These are phyloP conservation scores for Calonectria ilicicola DNA, from an alignment of 2,329 filamentous ascomycete genomes.

Conservation along the genomic window DNA sequence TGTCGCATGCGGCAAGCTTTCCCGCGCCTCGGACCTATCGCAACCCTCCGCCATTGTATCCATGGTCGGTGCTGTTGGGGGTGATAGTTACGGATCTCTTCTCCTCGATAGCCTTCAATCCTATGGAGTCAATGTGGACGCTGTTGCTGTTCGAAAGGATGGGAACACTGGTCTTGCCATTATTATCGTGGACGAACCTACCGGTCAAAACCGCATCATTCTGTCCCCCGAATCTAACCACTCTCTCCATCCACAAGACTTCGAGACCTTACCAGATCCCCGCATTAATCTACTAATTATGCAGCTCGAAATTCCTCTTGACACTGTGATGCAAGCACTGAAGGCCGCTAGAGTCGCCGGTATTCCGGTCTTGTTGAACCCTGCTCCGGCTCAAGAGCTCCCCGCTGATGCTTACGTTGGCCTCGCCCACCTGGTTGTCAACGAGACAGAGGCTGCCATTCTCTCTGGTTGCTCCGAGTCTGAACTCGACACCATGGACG, in stretches of 20 bases:
- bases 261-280: slow-evolving; percentile 47
- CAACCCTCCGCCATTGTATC: slow-evolving; percentile 61
- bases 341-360: slow-evolving; percentile 57
- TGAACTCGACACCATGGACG: slow-evolving; percentile 60
- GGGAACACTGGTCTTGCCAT: slow-evolving; percentile 77
- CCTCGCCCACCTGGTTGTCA: slow-evolving; percentile 85
- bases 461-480: slow-evolving; percentile 68
- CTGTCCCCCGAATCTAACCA: slow-evolving; percentile 79
- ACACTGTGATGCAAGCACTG: slow-evolving; percentile 73
- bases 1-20: slow-evolving; percentile 87
- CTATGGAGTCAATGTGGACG: slow-evolving; percentile 72
- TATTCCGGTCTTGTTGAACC: slow-evolving; percentile 83
- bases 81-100: slow-evolving; percentile 72
- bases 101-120: slow-evolving; percentile 69
- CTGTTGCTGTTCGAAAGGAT: slow-evolving; percentile 58
- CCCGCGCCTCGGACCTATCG: slow-evolving; percentile 59
- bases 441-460: slow-evolving; percentile 88
- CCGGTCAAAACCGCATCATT: slow-evolving; percentile 82
- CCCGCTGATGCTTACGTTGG: slow-evolving; percentile 74
- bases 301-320: slow-evolving; percentile 82
- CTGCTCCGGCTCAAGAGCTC: slow-evolving; percentile 79
- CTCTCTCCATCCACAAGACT: slow-evolving; percentile 53
- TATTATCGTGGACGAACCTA: slow-evolving; percentile 79
- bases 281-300: slow-evolving; percentile 75
- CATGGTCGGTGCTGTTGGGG: slow-evolving; percentile 82